Conservation (phyloP, 169 alveolate genomes). For the Ichthyophthirius multifiliis region DNA sequence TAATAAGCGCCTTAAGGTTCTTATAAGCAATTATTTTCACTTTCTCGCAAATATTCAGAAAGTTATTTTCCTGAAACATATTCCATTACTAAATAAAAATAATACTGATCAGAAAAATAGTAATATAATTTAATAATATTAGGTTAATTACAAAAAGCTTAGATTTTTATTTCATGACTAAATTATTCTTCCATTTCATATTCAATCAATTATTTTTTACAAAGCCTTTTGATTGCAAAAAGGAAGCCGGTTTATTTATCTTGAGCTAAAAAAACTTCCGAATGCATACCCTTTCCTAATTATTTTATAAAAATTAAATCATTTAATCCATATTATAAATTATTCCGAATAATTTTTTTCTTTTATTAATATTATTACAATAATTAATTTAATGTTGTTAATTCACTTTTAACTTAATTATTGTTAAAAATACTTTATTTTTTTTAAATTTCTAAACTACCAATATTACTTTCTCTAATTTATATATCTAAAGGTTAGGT, state of each 20-base stretch:
- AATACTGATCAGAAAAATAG: conserved; percentile 8
- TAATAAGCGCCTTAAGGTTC: conserved; percentile 15
- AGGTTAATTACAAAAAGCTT: not conserved
- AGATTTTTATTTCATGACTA: not conserved
- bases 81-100: conserved; percentile 19
- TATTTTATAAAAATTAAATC: not conserved
- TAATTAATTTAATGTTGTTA: too few relatives aligned
- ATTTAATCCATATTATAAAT: not conserved
- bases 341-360: too few relatives aligned
- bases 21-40: conserved; percentile 10
- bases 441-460: too few relatives aligned
- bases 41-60: not conserved
- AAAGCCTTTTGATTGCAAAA: not conserved
- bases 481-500: too few relatives aligned
- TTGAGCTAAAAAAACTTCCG: conserved; percentile 2
- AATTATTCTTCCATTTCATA: not conserved
- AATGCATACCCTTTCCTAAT: not conserved
- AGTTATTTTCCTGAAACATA: conserved; percentile 25
- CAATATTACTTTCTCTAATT: too few relatives aligned
- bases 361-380: too few relatives aligned
- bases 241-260: not conserved
- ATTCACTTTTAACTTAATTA: too few relatives aligned
- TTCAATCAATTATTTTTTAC: not conserved
- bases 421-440: too few relatives aligned
- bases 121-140: conserved; percentile 2